phyloP scores from a whole-genome alignment of 1,284 basidiomycete genomes.

The Ceratobasidium sp. region DNA sequence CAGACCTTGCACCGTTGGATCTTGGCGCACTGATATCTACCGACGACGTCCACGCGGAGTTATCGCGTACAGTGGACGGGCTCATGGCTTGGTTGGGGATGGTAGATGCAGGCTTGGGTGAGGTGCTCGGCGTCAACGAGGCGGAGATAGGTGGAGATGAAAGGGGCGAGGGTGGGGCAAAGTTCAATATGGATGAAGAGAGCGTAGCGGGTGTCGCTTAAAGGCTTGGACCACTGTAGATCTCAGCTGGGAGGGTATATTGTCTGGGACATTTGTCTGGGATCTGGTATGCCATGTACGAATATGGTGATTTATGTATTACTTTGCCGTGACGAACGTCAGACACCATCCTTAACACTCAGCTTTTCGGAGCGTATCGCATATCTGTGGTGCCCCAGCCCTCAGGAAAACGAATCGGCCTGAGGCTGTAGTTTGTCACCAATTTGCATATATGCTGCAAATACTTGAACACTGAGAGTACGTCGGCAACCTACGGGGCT shows the following conservation, averaged over 20 bases:
- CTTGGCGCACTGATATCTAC: conserved; percentile 68
- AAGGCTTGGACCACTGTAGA: neutral
- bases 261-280: neutral
- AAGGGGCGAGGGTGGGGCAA: conserved; percentile 19
- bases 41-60: conserved; percentile 74
- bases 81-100: conserved; percentile 83
- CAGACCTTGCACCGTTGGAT: conserved; percentile 73
- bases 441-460: no score
- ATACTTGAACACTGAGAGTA: no score
- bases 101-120: conserved; percentile 75
- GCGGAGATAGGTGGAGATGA: conserved; percentile 44
- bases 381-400: no score
- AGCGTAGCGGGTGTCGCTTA: conserved; percentile 5
- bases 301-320: neutral
- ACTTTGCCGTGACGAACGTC: neutral
- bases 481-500: no score
- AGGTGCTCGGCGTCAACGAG: conserved; percentile 60
- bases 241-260: neutral
- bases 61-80: conserved; percentile 81
- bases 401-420: no score
- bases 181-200: conserved; percentile 27
- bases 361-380: no score
- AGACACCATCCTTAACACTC: neutral
- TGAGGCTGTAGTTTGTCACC: no score
- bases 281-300: neutral